Base-by-base conservation (phyloP, 2,329 filamentous ascomycete genomes). In the Hymenoscyphus scutula region DNA sequence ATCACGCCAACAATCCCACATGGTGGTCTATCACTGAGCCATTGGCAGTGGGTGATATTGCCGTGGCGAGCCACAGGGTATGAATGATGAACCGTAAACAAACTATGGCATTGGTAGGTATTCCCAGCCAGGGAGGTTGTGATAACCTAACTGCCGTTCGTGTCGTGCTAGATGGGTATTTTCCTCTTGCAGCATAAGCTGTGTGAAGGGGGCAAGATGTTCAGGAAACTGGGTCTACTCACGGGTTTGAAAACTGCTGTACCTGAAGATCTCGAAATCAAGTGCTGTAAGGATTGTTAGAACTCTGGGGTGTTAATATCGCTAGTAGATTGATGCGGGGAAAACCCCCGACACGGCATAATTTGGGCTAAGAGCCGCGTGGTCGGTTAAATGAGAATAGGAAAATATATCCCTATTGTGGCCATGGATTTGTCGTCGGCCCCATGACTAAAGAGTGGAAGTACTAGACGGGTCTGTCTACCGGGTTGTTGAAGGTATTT, bases 1-100 rank as follows among this genome's bases (percentile, higher is more conserved):
- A 66, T 66, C 66, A 66, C 61, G 57, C 61, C 54, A 66, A 62
- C 61, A 45, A 58, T 27, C 38, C 38, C 17, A 62, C 55, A 29
- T 53, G 17, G 19, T 53, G 48, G 19, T 37, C 56, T 29, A 51
- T 27, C 51, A 53, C 17, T 30, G 38, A 54, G 41, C 59, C 38
- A 61, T 54, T 53, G 32, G 30, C 17, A 57, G 37, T 15, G 38
- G 11, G 23, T 37, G 27, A 32, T 34, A 29, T 19, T 29, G n/a
- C n/a, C 41, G 51, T 19, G 25, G 29, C 27, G 19, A 51, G 45
- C n/a, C 45, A 51, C 45, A 10, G 19, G 5, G 10, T 23, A 51
- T 11, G 19, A 23, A 57, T 17, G 48, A 27, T 23, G 11, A 56
- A 17, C 38, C 23, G 53, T 54, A 45, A 32, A 29, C 25, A 5